Base-by-base conservation (phyloP, 805 yeast genomes). In the Candida broadrunensis region DNA sequence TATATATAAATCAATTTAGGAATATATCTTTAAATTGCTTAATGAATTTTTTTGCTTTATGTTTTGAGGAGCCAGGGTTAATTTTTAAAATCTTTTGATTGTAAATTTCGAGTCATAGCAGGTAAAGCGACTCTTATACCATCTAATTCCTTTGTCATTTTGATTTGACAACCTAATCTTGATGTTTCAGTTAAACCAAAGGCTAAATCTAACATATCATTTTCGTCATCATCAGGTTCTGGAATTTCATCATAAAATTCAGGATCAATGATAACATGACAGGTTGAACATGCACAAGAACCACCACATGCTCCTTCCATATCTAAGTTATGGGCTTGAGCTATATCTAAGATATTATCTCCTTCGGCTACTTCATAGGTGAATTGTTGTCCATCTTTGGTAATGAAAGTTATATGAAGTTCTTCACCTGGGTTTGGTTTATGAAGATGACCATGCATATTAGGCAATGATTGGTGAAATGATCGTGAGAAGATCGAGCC, bases 301-400 rank as follows among this genome's bases (percentile, higher is more conserved):
- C 98, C 99, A 17, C 99, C 99, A 65, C 99, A 93, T 0, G 99
- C 99, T 34, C 83, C 96, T 61, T 93, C 99, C 93, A 93, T 90
- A 50, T 93, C 99, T 43, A 93, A 64, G 54, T 90, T 85, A 58
- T 90, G 67, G 3, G 93, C 95, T 66, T 93, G 98, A 5, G 98
- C 99, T 42, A 93, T 88, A 60, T 93, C 99, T 59, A 93, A 68
- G 20, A 93, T 58, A 27, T 89, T 81, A 58, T 93, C 99, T 12
- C 98, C 98, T 51, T 85, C 96, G 2, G 91, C 83, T 2, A 85
- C 98, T 56, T 89, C 97, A 52, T 77, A 78, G 1, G 85, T 79
- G 49, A 80, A 71, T 58, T 89, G 97, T 33, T 76, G 72, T 4
- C 98, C 98, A 46, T 91, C 97, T 56, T 90, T 89, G 26, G 96